phyloP scores from a whole-genome alignment of 2,329 filamentous ascomycete genomes.

The Neofusicoccum sp. region DNA sequence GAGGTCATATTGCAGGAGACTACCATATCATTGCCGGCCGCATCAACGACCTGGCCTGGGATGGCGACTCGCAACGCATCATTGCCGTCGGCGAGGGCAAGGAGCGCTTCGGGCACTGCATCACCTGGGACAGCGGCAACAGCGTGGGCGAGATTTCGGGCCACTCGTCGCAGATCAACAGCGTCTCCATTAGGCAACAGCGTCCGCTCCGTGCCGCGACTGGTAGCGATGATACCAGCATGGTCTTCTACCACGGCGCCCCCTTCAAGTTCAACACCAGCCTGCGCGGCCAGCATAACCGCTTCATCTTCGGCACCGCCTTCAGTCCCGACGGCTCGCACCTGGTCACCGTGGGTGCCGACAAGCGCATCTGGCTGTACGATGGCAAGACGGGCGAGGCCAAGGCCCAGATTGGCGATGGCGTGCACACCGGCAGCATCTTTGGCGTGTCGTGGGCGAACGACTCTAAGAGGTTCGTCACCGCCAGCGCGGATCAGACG shows the following conservation, averaged over 20 bases:
- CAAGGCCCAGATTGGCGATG: conserved; percentile 74
- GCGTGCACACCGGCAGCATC: conserved; percentile 89
- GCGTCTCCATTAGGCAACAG: conserved; percentile 85
- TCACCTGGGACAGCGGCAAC: conserved; percentile 92
- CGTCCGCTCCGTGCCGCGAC: conserved; percentile 90
- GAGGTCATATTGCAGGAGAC: conserved; percentile 60
- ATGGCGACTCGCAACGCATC: conserved; percentile 93
- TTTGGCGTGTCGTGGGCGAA: conserved; percentile 89
- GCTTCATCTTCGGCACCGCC: conserved; percentile 83
- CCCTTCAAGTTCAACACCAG: conserved; percentile 97
- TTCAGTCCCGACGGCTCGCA: conserved; percentile 86
- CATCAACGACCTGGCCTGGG: conserved; percentile 97
- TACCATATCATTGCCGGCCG: conserved; percentile 92
- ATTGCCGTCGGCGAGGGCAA: conserved; percentile 96
- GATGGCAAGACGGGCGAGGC: conserved; percentile 94
- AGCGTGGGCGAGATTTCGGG: conserved; percentile 92
- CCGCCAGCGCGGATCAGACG: conserved; percentile 90
- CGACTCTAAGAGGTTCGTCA: conserved; percentile 84
- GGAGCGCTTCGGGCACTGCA: conserved; percentile 89
- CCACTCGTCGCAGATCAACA: conserved; percentile 88
- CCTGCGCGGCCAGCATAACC: conserved; percentile 75
- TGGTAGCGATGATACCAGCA: conserved; percentile 82
- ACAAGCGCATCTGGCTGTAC: conserved; percentile 90
- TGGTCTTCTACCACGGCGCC: conserved; percentile 91
- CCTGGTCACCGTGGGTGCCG: conserved; percentile 88